These are phyloP conservation scores for Excoecaria agallocha DNA, from an alignment of 345 rosid species.

Conservation along the genomic window DNA sequence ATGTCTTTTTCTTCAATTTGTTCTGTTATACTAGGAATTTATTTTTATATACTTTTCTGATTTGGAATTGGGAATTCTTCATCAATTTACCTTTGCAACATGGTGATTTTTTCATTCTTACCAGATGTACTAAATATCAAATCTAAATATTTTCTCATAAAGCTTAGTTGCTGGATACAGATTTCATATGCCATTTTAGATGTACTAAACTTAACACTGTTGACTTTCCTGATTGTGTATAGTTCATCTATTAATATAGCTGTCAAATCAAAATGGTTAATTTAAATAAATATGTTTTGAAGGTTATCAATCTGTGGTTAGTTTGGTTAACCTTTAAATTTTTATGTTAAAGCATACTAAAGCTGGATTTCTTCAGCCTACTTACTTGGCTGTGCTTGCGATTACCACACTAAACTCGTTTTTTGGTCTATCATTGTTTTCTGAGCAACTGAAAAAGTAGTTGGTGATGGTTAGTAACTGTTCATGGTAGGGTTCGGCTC, in stretches of 20 bases:
- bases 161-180: background rate
- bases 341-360: background rate
- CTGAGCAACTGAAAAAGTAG: too few relatives aligned
- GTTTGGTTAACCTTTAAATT: background rate
- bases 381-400: background rate
- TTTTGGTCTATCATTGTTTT: background rate
- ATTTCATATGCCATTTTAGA: background rate
- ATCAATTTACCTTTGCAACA: background rate
- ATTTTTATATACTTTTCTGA: background rate
- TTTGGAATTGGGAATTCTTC: background rate
- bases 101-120: background rate
- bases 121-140: background rate
- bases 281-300: too few relatives aligned
- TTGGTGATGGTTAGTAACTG: too few relatives aligned
- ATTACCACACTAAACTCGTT: background rate
- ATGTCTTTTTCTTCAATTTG: background rate
- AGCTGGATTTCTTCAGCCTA: background rate
- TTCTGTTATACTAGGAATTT: background rate
- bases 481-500: too few relatives aligned
- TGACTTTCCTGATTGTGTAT: too few relatives aligned
- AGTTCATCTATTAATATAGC: too few relatives aligned
- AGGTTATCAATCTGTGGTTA: background rate
- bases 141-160: background rate
- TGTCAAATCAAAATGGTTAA: too few relatives aligned
- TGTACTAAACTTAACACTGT: too few relatives aligned